phyloP scores from a whole-genome alignment of 2,329 filamentous ascomycete species.

The Didymellaceae sp. region DNA sequence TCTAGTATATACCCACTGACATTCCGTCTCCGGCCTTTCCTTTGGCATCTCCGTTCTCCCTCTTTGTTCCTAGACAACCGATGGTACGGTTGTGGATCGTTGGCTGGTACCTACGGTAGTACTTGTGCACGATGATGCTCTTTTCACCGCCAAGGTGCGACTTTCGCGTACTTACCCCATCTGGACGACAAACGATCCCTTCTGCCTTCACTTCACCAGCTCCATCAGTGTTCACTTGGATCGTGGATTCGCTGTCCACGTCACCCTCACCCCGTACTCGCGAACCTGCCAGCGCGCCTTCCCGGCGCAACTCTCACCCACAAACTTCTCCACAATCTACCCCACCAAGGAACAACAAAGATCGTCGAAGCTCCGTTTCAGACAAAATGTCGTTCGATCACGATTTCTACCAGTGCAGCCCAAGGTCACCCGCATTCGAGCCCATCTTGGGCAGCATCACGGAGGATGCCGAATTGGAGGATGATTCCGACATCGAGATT shows the following conservation, averaged over 20 bases:
- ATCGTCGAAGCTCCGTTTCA: conserved; percentile 4
- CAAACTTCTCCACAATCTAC: conserved; percentile 12
- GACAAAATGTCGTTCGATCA: conserved; percentile 26
- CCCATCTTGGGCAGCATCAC: conserved; percentile 36
- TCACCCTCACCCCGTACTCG: conserved; percentile 25
- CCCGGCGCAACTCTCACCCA: conserved; percentile 13
- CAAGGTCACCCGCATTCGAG: conserved; percentile 29
- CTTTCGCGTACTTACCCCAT: conserved; percentile 17
- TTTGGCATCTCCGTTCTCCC: conserved; percentile 16
- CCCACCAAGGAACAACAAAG: conserved; percentile 1
- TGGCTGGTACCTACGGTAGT: conserved; percentile 12
- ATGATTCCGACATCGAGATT: conserved; percentile 9
- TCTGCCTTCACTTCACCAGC: conserved; percentile 21
- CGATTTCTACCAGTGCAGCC: conserved; percentile 18
- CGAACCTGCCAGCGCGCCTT: conserved; percentile 12
- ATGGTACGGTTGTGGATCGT: conserved; percentile 13
- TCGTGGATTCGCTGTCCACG: conserved; percentile 22
- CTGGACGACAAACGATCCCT: conserved; percentile 11
- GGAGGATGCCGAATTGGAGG: conserved; percentile 34
- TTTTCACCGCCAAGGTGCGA: conserved; percentile 33
- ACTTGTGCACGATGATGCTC: conserved; percentile 33
- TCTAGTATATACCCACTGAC: conserved; percentile 20
- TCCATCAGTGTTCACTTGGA: conserved; percentile 26
- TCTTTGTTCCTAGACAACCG: conserved; percentile 13
- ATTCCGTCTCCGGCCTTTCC: conserved; percentile 17